Evolutionary conservation across 345 rosid species (phyloP).

Genomic region (Camelina neglecta): DNA sequence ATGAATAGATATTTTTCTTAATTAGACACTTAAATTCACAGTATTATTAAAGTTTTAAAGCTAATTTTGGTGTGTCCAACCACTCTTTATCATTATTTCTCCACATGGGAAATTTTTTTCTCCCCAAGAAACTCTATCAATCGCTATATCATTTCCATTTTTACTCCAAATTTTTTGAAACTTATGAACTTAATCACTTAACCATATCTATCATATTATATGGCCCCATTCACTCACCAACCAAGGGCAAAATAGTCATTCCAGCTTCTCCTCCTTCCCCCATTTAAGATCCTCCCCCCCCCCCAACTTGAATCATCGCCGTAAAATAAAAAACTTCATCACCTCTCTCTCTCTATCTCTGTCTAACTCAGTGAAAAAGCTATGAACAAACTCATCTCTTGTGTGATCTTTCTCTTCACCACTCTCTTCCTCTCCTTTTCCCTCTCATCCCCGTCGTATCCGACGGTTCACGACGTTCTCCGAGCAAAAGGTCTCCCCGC

Average conservation of each 20-base stretch:
- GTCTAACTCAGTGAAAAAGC: conserved; percentile 32
- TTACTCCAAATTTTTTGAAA: neutral
- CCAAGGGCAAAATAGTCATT: conserved; percentile 47
- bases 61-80: conserved; percentile 25
- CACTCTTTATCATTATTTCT: conserved; percentile 25
- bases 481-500: conserved; percentile 80
- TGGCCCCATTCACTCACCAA: conserved; percentile 46
- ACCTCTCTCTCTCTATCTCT: conserved; percentile 28
- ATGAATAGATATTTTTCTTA: neutral
- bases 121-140: neutral
- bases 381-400: conserved; percentile 27
- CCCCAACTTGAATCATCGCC: conserved; percentile 38
- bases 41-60: conserved; percentile 3
- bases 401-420: conserved; percentile 24
- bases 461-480: conserved; percentile 76
- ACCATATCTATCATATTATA: conserved; percentile 6
- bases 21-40: neutral
- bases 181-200: conserved; percentile 27
- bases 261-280: neutral
- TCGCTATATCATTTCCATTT: conserved; percentile 18
- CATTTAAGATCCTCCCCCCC: conserved; percentile 40
- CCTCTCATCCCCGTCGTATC: conserved; percentile 9
- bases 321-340: conserved; percentile 10
- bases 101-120: neutral
- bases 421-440: conserved; percentile 28